Conservation (phyloP, 768 basidiomycete genomes). For the Amanita fuliginea region DNA sequence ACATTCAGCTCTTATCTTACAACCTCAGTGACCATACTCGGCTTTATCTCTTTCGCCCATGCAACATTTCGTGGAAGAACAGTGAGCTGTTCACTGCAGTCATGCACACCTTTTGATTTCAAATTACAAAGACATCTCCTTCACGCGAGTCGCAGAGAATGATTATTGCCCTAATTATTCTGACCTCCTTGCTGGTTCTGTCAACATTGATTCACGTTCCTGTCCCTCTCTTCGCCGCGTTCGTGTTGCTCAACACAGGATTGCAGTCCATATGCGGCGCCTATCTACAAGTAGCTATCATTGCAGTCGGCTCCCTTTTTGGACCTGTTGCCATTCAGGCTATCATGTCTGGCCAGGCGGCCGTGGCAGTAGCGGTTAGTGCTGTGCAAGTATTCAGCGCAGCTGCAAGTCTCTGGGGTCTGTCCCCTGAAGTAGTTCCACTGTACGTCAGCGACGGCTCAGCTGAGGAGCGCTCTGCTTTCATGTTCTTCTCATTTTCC, state of each 20-base stretch:
- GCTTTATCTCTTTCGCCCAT: slow-evolving; percentile 63
- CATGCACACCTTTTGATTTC: background rate
- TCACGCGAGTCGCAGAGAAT: slow-evolving; percentile 45
- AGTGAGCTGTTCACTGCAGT: slow-evolving; percentile 25
- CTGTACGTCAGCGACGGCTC: slow-evolving; percentile 25
- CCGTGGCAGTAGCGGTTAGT: slow-evolving; percentile 74
- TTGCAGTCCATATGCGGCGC: slow-evolving; percentile 52
- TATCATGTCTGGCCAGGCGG: slow-evolving; percentile 78
- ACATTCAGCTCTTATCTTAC: slow-evolving; percentile 62
- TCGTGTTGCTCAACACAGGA: slow-evolving; percentile 52
- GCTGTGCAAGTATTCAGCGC: slow-evolving; percentile 64
- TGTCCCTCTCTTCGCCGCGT: slow-evolving; percentile 48
- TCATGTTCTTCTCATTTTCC: slow-evolving; percentile 64
- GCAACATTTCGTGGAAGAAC: slow-evolving; percentile 60
- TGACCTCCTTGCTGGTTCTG: slow-evolving; percentile 49
- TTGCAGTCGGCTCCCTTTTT: slow-evolving; percentile 75
- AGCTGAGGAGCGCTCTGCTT: slow-evolving; percentile 60
- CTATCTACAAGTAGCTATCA: slow-evolving; percentile 67
- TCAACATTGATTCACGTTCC: slow-evolving; percentile 51
- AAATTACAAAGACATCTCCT: slow-evolving; percentile 37
- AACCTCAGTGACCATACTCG: slow-evolving; percentile 49
- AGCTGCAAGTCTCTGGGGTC: slow-evolving; percentile 40
- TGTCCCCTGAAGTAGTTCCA: slow-evolving; percentile 18
- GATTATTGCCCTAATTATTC: slow-evolving; percentile 36
- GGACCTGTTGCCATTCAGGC: slow-evolving; percentile 64